These are phyloP conservation scores for Simmondsia chinensis DNA, from an alignment of 148 eudicot species.

Conservation along the genomic window DNA sequence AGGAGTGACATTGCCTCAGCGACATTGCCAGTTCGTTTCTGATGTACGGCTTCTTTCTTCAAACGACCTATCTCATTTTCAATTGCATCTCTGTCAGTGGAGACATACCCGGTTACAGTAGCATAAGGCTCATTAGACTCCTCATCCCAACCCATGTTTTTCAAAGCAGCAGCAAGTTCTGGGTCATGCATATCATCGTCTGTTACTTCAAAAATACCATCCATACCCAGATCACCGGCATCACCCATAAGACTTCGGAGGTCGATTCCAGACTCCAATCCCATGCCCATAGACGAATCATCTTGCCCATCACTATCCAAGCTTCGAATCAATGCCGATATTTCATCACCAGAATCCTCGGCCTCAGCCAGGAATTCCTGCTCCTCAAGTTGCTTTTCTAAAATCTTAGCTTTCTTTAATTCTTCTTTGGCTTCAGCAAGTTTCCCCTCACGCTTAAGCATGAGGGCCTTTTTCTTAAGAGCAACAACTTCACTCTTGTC, in stretches of 20 bases:
- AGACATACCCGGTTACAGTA: constrained; percentile 5
- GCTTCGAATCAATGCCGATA: constrained; percentile 61
- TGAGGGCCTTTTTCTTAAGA: constrained; percentile 74
- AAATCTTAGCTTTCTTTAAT: constrained; percentile 76
- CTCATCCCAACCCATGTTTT: constrained; percentile 82
- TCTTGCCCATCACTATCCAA: constrained; percentile 46
- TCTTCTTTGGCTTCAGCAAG: constrained; percentile 92
- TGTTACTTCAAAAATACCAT: constrained; percentile 59
- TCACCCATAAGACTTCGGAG: constrained; percentile 26
- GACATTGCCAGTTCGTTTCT: constrained; percentile 63
- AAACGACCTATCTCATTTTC: constrained; percentile 44
- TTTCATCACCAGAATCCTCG: constrained; percentile 86
- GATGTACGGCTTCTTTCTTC: constrained; percentile 64
- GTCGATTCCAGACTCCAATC: constrained; percentile 32
- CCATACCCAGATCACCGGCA: constrained; percentile 40
- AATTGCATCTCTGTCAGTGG: constrained; percentile 26
- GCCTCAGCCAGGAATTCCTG: constrained; percentile 76
- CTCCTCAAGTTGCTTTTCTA: constrained; percentile 89
- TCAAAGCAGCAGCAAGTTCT: constrained; percentile 66
- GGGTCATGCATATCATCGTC: constrained; percentile 86
- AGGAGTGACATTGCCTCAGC: constrained; percentile 57
- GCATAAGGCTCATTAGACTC: constrained; percentile 26
- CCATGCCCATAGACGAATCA: constrained; percentile 22
- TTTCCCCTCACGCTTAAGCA: constrained; percentile 76
- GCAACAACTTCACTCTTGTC: constrained; percentile 65